Conservation (phyloP, 306 rosid species). For the Gastrolobium bilobum region DNA sequence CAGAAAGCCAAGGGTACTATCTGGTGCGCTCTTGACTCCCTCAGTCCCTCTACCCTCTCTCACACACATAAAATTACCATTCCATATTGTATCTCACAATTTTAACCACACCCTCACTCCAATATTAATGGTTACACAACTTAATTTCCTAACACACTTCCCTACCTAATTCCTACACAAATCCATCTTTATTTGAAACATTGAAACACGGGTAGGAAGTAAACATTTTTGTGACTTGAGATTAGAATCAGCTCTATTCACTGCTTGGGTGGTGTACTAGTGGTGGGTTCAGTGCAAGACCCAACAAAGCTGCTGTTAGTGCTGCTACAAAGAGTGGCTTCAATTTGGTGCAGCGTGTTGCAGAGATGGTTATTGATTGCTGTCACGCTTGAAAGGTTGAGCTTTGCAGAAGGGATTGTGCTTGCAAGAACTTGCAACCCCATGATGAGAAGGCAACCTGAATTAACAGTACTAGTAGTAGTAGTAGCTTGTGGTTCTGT, state of each 20-base stretch:
- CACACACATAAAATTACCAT: slow-evolving; percentile 30
- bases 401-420: slow-evolving; percentile 81
- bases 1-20: slow-evolving; percentile 67
- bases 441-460: slow-evolving; percentile 80
- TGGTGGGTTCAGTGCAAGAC: slow-evolving; percentile 52
- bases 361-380: slow-evolving; percentile 88
- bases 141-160: slow-evolving; percentile 14
- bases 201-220: not conserved
- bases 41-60: slow-evolving; percentile 54
- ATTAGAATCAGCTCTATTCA: slow-evolving; percentile 18
- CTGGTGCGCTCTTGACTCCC: slow-evolving; percentile 99
- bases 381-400: slow-evolving; percentile 78
- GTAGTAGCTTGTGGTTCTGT: not conserved
- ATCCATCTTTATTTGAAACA: slow-evolving; percentile 36
- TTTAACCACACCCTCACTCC: slow-evolving; percentile 42
- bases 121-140: slow-evolving; percentile 27
- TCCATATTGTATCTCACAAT: slow-evolving; percentile 25
- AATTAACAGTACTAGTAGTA: not conserved
- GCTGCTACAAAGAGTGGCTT: slow-evolving; percentile 59
- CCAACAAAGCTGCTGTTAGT: slow-evolving; percentile 34
- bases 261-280: slow-evolving; percentile 49
- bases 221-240: not conserved
- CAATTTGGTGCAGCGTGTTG: slow-evolving; percentile 84
- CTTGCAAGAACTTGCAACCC: slow-evolving; percentile 89
- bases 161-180: slow-evolving; percentile 24